Conservation (phyloP, 2,329 filamentous ascomycete species). For the Trichoderma koningii region DNA sequence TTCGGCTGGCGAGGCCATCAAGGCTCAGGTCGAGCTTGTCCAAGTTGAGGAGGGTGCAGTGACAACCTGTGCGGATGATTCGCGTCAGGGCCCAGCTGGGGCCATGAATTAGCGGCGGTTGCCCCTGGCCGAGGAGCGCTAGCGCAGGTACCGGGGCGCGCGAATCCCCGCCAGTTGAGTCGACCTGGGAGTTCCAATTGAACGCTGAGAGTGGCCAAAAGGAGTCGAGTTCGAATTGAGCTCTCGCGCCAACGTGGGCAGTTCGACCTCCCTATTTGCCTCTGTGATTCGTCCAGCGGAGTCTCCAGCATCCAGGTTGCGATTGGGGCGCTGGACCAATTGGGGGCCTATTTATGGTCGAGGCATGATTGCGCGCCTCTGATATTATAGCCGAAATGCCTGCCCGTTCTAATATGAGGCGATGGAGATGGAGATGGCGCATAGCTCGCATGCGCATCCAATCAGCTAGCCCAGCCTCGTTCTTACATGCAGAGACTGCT, state of each 20-base stretch:
- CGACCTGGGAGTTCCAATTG: too few relatives aligned
- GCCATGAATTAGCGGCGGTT: slow-evolving; percentile 12
- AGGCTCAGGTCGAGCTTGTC: background rate
- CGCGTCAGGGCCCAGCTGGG: slow-evolving; percentile 7
- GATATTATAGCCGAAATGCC: slow-evolving; percentile 8
- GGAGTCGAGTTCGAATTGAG: background rate
- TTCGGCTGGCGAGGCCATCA: too few relatives aligned
- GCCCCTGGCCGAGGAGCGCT: slow-evolving; percentile 14
- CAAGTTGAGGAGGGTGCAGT: too few relatives aligned
- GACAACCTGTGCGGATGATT: background rate
- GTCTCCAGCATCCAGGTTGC: background rate
- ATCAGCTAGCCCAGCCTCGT: background rate
- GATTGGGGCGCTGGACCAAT: background rate
- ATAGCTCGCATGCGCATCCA: background rate
- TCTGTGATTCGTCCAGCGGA: background rate
- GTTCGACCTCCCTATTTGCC: background rate
- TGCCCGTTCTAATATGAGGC: background rate
- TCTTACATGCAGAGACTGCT: background rate
- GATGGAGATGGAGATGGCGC: background rate
- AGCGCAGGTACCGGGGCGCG: slow-evolving; percentile 24
- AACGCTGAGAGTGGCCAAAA: background rate
- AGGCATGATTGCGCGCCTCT: background rate
- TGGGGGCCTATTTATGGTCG: slow-evolving; percentile 9
- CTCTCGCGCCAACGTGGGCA: slow-evolving; percentile 12
- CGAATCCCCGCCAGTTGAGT: too few relatives aligned